Base-by-base conservation (phyloP, 805 yeast genomes). In the Peterozyma xylosa region DNA sequence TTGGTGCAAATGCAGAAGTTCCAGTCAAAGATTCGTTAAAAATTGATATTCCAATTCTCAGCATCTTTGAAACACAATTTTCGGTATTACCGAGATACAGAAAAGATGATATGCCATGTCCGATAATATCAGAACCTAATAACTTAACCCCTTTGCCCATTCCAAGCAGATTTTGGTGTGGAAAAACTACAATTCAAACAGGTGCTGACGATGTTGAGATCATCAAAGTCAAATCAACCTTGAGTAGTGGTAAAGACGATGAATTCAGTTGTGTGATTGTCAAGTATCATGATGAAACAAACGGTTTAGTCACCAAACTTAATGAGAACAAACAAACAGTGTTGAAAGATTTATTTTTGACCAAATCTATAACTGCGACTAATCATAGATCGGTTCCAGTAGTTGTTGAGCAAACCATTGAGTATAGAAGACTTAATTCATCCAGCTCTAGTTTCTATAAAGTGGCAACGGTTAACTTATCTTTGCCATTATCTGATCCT, bases 401-500 rank as follows among this genome's bases (percentile, higher is more conserved):
- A 5, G 50, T 53, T 2, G 57, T 58, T 0, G 45, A 50, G 1
- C 55, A 57, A 1, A 45, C 36, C 0, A 49, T 70, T 16, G 54
- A 53, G 18, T 72, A 73, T 73, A 60, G 50, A 45, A 51, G 27
- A 21, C 27, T 21, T 7, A 21, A 21, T 7, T 21, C 27, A 7
- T 21, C 27, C 4, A 21, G 7, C 27, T 21, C 27, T 21, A 21
- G 27, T 7, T 21, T 21, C 27, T 21, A 21, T 7, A 21, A 21
- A 21, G 7, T 21, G 27, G 27, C 27, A 21, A 7, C 7, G 27
- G 27, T 21, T 7, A 21, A 21, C 42, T 65, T 80, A 2, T 58
- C 68, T 1, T 54, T 85, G 15, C 86, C 90, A 2, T 66, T 81
- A 40, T 67, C 79, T 45, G 91, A 85, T 53, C 91, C 93, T 3